A percentile compares a stretch with the other conserved stretches of the same genome.
Conservation (phyloP, 192 early-diverging fungal species). For the Haplosporangium gracile region DNA sequence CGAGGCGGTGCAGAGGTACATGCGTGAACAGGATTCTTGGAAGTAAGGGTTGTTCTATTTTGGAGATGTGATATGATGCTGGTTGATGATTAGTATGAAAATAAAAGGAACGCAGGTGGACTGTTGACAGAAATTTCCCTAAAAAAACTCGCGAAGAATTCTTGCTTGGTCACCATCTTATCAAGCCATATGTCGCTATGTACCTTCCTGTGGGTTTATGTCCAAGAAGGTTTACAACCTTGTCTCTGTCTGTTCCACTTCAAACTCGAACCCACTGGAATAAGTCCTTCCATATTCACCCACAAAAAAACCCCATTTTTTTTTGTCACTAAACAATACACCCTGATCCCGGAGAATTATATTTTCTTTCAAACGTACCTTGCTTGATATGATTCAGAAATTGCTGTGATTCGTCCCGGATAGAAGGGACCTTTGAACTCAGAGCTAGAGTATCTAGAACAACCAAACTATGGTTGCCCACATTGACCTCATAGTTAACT, state of each 20-base stretch:
- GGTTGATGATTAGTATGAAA: background rate
- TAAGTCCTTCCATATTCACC: too few relatives aligned
- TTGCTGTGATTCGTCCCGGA: slow-evolving; percentile 62
- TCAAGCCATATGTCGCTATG: background rate
- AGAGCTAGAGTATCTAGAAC: slow-evolving; percentile 85
- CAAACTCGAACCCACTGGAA: too few relatives aligned
- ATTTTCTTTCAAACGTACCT: slow-evolving; percentile 33
- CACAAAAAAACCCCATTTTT: too few relatives aligned
- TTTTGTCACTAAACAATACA: too few relatives aligned
- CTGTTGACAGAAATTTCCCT: background rate
- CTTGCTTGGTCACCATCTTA: background rate
- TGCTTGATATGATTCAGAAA: slow-evolving; percentile 62
- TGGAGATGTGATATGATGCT: background rate
- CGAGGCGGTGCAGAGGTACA: slow-evolving; percentile 84
- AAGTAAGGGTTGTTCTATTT: slow-evolving; percentile 33
- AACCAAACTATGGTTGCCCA: slow-evolving; percentile 76
- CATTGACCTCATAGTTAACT: slow-evolving; percentile 63
- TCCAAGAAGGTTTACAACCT: background rate
- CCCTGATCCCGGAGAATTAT: background rate
- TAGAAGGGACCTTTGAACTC: slow-evolving; percentile 51
- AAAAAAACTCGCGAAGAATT: background rate
- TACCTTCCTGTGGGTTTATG: background rate
- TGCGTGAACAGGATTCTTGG: slow-evolving; percentile 86
- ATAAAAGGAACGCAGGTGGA: background rate
- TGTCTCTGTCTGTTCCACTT: background rate